These are phyloP conservation scores for Puccinellia tenuiflora DNA, from an alignment of 176 grass and related monocot genomes.

Conservation along the genomic window DNA sequence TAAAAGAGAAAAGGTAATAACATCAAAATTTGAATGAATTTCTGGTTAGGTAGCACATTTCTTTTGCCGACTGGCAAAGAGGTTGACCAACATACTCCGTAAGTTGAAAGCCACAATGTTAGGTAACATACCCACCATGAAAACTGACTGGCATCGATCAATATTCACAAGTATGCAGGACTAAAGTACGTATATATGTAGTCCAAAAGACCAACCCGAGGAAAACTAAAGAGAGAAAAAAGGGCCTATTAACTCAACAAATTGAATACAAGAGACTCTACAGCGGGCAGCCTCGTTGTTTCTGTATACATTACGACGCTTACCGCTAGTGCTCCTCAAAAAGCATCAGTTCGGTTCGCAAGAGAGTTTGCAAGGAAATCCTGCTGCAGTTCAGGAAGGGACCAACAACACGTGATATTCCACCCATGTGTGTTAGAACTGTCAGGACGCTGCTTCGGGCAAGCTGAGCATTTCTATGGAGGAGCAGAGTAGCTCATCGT, in stretches of 20 bases:
- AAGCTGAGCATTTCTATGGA: conserved; percentile 2
- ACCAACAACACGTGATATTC: not conserved
- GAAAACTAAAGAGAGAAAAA: not conserved
- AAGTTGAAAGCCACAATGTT: not conserved
- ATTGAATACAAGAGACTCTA: conserved; percentile 24
- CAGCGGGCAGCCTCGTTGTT: conserved; percentile 10
- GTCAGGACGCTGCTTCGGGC: not conserved
- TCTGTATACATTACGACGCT: conserved; percentile 20
- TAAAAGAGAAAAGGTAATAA: no score
- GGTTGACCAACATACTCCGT: not conserved
- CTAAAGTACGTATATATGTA: not conserved
- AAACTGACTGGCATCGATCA: not conserved
- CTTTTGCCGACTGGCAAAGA: not conserved
- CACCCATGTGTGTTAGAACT: not conserved
- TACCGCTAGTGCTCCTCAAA: not conserved
- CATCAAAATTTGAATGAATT: no score
- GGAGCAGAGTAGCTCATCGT: not conserved
- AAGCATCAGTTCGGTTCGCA: not conserved
- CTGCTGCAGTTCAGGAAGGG: not conserved
- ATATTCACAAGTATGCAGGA: not conserved
- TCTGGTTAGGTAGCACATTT: no score
- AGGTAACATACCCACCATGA: not conserved
- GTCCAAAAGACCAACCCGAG: not conserved
- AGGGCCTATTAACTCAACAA: conserved; percentile 1
- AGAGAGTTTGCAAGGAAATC: conserved; percentile 1